These are phyloP conservation scores for Aspergillus caelatus DNA, from an alignment of 2,329 filamentous ascomycete genomes.

Conservation along the genomic window DNA sequence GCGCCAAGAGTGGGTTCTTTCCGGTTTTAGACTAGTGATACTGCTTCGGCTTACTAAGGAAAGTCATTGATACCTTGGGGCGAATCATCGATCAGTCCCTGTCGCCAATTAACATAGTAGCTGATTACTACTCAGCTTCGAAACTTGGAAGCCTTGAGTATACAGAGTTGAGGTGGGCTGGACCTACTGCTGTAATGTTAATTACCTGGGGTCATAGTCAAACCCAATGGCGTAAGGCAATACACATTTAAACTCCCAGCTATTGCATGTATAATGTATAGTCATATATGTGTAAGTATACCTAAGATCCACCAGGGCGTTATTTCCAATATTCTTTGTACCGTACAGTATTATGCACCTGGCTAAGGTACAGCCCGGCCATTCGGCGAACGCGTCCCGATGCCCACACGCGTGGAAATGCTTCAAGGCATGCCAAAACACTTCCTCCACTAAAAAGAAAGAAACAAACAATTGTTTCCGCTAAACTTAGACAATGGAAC, in stretches of 20 bases:
- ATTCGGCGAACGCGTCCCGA: background rate
- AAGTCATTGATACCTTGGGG: background rate
- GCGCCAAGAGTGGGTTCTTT: slow-evolving; percentile 23
- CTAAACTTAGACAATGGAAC: background rate
- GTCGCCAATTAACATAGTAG: background rate
- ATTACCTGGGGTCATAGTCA: no score
- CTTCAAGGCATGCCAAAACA: background rate
- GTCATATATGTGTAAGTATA: no score
- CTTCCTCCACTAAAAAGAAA: background rate
- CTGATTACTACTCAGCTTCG: no score
- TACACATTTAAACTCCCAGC: no score
- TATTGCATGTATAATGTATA: no score
- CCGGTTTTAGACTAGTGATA: slow-evolving; percentile 4
- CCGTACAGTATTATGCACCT: background rate
- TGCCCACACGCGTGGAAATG: background rate
- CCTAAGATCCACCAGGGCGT: background rate
- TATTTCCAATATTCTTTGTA: background rate
- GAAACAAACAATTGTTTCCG: background rate
- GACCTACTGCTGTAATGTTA: no score
- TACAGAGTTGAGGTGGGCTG: no score
- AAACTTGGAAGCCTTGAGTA: no score
- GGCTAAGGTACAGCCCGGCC: background rate
- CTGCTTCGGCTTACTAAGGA: background rate
- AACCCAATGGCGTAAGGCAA: no score
- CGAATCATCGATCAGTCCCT: background rate